A percentile compares a stretch with the other conserved stretches of the same genome.
Evolutionary conservation across 176 grass and related monocot species (phyloP).

Genomic region (Musa schizocarpa): DNA sequence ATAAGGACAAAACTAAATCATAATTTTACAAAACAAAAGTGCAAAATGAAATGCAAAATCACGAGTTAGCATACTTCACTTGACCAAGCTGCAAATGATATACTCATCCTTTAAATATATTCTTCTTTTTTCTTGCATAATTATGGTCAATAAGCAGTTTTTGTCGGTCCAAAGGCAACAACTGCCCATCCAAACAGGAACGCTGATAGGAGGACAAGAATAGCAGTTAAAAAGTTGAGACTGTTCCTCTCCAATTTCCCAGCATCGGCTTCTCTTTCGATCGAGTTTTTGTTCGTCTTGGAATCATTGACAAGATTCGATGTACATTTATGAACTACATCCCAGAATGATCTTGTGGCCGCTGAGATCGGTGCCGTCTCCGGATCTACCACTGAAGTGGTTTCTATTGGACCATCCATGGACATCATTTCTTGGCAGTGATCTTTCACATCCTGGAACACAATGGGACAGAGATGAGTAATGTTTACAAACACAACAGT

Average conservation of each 20-base stretch:
- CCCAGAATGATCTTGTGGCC: slow-evolving; percentile 57
- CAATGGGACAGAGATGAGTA: neutral
- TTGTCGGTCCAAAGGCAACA: neutral
- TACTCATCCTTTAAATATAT: no score
- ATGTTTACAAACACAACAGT: slow-evolving; percentile 1
- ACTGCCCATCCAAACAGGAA: slow-evolving; percentile 35
- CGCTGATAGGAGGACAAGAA: slow-evolving; percentile 45
- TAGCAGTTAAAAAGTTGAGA: slow-evolving; percentile 25
- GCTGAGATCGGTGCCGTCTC: slow-evolving; percentile 27
- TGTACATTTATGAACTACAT: slow-evolving; percentile 37
- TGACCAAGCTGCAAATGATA: no score
- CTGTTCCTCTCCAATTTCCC: slow-evolving; percentile 14
- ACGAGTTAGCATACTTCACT: no score
- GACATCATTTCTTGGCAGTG: slow-evolving; percentile 85
- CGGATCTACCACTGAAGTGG: slow-evolving; percentile 42
- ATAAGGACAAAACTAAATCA: no score
- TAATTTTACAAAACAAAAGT: no score
- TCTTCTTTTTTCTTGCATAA: no score
- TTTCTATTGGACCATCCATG: slow-evolving; percentile 34
- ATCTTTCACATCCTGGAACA: slow-evolving; percentile 47
- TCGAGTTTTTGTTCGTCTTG: slow-evolving; percentile 4
- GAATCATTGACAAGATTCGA: neutral
- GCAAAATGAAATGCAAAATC: no score
- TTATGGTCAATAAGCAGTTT: neutral
- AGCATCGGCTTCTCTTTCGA: slow-evolving; percentile 3